Base-by-base conservation (phyloP, 768 basidiomycete genomes). In the Kwoniella dendrophila region DNA sequence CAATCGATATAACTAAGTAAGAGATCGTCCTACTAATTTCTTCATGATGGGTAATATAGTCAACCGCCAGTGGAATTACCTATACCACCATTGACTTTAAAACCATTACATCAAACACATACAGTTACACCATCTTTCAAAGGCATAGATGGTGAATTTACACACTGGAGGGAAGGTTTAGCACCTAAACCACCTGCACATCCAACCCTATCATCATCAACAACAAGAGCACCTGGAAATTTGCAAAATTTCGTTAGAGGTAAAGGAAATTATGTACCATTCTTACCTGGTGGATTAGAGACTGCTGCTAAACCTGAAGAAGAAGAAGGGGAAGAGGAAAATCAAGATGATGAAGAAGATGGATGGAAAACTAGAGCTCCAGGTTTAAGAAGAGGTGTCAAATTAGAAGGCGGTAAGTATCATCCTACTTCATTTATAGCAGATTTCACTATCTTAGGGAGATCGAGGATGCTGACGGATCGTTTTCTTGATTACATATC, bases 271-370 rank as follows among this genome's bases (percentile, higher is more conserved):
- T 86, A 94, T 79, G 86, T 94, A 8, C 96, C 96, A 0, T 98
- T 98, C 79, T 85, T 87, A 81, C 96, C 96, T 5, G 96, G 96
- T 47, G 96, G 96, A 2, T 81, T 98, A 10, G 92, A 91, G 43
- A 87, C 88, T 67, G 81, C 83, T 18, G 66, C 76, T 12, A 62
- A 67, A 33, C 57, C 60, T 7, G 40, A 38, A 49, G 50, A 50
- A 53, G 53, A 34, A 24, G 63, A 33, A 7, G 38, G 58, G 18
- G 70, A 80, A 30, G 81, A 82, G 40, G 61, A 80, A 14, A 74
- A 71, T 3, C 74, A 80, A 47, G 77, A 75, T 3, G 73, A 78
- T 41, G 71, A 66, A 26, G 72, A 78, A 32, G 70, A 78, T 24
- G 84, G 62, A 14, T 81, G 74, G 81, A 80, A 86, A 72, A 87